A percentile compares a stretch with the other conserved stretches of the same genome.
phyloP scores from a whole-genome alignment of 2,329 filamentous ascomycete genomes.

The Cladosporium sp. region DNA sequence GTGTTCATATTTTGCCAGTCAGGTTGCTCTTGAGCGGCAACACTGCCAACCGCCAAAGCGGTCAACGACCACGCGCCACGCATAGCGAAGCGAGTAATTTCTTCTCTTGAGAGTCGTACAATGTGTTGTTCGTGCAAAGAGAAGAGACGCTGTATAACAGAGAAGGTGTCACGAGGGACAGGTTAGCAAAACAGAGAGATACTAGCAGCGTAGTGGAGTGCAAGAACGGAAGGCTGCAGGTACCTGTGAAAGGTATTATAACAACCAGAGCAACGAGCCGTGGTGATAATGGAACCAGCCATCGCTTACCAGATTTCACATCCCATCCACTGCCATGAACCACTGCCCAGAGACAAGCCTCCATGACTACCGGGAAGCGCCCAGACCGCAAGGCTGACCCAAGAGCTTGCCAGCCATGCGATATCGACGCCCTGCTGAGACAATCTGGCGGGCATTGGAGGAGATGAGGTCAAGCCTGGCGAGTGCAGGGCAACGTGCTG shows the following conservation, averaged over 20 bases:
- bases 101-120: not conserved
- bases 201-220: slow-evolving; percentile 6
- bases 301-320: slow-evolving; percentile 5
- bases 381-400: slow-evolving; percentile 7
- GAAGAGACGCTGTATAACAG: not conserved
- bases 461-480: not conserved
- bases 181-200: slow-evolving; percentile 5
- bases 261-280: slow-evolving; percentile 5
- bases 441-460: not conserved
- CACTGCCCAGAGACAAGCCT: slow-evolving; percentile 9
- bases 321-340: not conserved
- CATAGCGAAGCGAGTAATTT: slow-evolving; percentile 2
- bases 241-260: slow-evolving; percentile 5
- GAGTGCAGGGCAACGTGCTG: slow-evolving; percentile 7
- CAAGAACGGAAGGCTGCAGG: slow-evolving; percentile 5
- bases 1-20: slow-evolving; percentile 12
- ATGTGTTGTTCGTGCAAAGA: not conserved
- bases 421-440: slow-evolving; percentile 9
- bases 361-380: slow-evolving; percentile 11
- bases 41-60: slow-evolving; percentile 12
- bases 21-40: slow-evolving; percentile 9
- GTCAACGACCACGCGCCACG: slow-evolving; percentile 9
- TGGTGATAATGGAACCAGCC: slow-evolving; percentile 7
- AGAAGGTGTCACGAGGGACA: slow-evolving; percentile 11
- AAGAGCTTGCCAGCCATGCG: slow-evolving; percentile 11